These are phyloP conservation scores for Fusarium sp. DNA, from an alignment of 2,329 filamentous ascomycete genomes.

Conservation along the genomic window DNA sequence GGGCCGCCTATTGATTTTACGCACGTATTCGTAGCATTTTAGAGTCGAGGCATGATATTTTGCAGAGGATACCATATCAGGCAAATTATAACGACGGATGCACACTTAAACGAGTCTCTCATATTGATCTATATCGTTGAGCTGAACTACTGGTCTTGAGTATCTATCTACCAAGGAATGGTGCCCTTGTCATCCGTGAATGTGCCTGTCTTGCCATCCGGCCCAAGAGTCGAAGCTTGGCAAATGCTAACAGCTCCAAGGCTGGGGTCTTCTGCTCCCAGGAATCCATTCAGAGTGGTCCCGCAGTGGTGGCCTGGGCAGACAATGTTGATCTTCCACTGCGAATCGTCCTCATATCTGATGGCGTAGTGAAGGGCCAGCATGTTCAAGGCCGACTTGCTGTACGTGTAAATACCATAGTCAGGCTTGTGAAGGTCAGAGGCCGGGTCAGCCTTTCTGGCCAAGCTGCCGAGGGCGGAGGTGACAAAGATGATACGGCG, in stretches of 20 bases:
- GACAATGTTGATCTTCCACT: slow-evolving; percentile 23
- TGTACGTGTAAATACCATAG: slow-evolving; percentile 24
- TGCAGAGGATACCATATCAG: slow-evolving; percentile 35
- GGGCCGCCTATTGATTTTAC: slow-evolving; percentile 17
- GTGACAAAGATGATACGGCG: slow-evolving; percentile 31
- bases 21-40: slow-evolving; percentile 26
- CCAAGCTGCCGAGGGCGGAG: slow-evolving; percentile 20
- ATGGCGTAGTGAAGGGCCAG: slow-evolving; percentile 25
- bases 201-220: slow-evolving; percentile 10
- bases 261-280: background rate
- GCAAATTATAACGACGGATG: slow-evolving; percentile 30
- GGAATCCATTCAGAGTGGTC: slow-evolving; percentile 18
- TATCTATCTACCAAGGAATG: slow-evolving; percentile 9
- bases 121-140: background rate
- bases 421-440: background rate
- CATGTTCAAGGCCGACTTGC: slow-evolving; percentile 34
- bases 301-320: slow-evolving; percentile 19
- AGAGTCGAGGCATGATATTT: slow-evolving; percentile 26
- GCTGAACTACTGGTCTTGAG: background rate
- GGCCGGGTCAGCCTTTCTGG: slow-evolving; percentile 17
- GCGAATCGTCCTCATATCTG: slow-evolving; percentile 10
- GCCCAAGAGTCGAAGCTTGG: background rate
- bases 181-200: slow-evolving; percentile 12
- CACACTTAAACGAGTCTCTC: slow-evolving; percentile 1
- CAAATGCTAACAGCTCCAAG: slow-evolving; percentile 18